Evolutionary conservation across 2,329 filamentous ascomycete species (phyloP), one percentile per base, ranked within the genome.

Genomic region (Cadophora gregata): DNA sequence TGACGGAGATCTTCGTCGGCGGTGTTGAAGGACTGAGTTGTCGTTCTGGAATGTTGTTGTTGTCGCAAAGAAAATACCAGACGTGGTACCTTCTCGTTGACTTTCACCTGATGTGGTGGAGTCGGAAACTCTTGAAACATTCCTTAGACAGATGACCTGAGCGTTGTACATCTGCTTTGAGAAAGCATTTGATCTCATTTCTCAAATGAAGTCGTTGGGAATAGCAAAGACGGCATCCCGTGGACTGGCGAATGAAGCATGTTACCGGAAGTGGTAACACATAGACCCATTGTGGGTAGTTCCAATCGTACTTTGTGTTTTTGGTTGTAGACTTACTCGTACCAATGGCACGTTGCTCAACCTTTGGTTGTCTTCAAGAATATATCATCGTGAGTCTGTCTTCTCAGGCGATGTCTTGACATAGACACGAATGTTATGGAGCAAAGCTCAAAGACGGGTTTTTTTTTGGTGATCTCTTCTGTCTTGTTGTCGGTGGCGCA

Each of bases 1-100:
- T 53, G 50, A 31, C 50, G 50, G 50, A 53, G 25, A 53, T 53
- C 50, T 53, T 53, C 50, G 50, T 53, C n/a, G 50, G 50, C 50
- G 25, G 25, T 27, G 50, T 19, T 53, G 50, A 51, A 27, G 16
- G 48, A 51, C 48, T 51, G 8, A 19, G 24, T 27, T 51, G 48
- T 51, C 48, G 48, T 27, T 51, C 48, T 50, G 24, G 48, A 51
- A 51, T 51, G 48, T 51, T 51, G 48, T 51, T 51, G 48, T 27
- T 51, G 48, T 51, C 48, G 24, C 24, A 19, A 51, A 27, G 24
- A 24, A n/a, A n/a, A 51, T 51, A 51, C 48, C 48, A 10, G 48
- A 27, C 48, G 24, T 50, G 21, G 48, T 51, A 51, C 24, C 24
- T 51, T 50, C 50, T 53, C 31, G 50, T 31, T 7, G 27, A 29